Evolutionary conservation across 331 rosid genomes (phyloP).

Genomic region (Cydonia oblonga): DNA sequence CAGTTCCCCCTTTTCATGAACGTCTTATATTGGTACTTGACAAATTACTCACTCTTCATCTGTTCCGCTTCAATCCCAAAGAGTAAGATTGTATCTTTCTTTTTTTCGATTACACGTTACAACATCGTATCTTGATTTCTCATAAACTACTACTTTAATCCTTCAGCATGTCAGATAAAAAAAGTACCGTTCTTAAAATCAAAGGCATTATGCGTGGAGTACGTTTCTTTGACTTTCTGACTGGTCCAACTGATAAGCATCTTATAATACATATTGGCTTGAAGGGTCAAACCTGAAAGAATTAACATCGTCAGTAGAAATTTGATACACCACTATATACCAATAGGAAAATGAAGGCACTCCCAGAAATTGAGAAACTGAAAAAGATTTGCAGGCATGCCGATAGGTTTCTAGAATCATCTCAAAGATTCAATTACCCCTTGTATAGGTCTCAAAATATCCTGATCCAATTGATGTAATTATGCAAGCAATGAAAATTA

Average conservation of each 20-base stretch:
- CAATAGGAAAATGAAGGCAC: background rate
- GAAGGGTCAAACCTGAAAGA: conserved; percentile 70
- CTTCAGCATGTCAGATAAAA: background rate
- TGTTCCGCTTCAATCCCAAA: background rate
- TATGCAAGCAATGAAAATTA: background rate
- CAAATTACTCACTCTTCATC: background rate
- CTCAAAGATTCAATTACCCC: background rate
- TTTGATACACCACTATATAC: background rate
- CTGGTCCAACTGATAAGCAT: conserved; percentile 95
- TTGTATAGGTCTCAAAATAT: background rate
- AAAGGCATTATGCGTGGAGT: conserved; percentile 65
- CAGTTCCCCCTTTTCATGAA: background rate
- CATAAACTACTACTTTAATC: background rate
- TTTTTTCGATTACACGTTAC: background rate
- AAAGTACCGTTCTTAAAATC: conserved; percentile 70
- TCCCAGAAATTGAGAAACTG: background rate
- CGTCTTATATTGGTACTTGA: background rate
- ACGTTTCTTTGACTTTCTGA: conserved; percentile 79
- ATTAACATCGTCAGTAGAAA: conserved; percentile 14
- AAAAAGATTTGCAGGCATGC: background rate
- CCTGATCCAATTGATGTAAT: background rate
- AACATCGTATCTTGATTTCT: background rate
- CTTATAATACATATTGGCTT: conserved; percentile 83
- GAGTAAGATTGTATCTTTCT: background rate
- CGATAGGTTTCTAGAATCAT: background rate